A percentile compares a stretch with the other conserved stretches of the same genome.
Evolutionary conservation across 73 alveolate species (phyloP).

Genomic region (Paramecium sonneborni): DNA sequence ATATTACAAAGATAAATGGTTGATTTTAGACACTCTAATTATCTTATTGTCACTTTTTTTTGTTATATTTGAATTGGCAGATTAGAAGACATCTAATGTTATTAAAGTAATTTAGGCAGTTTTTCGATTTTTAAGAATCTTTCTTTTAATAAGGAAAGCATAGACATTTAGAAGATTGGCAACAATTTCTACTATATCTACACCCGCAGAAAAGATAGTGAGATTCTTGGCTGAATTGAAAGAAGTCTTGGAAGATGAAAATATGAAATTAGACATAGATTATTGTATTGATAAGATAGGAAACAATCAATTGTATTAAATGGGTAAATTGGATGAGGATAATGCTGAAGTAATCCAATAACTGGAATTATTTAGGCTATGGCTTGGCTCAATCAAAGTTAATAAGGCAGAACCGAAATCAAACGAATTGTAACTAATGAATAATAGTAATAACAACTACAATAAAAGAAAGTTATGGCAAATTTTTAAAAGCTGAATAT

Average conservation of each 20-base stretch:
- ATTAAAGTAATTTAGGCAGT: conserved; percentile 46
- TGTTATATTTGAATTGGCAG: conserved; percentile 35
- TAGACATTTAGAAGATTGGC: conserved; percentile 41
- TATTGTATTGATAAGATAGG: conserved; percentile 51
- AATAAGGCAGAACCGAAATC: neutral
- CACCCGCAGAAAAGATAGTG: conserved; percentile 63
- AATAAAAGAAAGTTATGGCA: neutral
- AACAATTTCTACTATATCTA: neutral
- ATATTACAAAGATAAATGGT: conserved; percentile 57
- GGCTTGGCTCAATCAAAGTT: conserved; percentile 13
- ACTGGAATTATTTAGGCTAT: neutral
- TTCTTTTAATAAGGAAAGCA: conserved; percentile 60
- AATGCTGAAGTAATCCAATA: neutral
- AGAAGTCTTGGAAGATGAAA: conserved; percentile 48
- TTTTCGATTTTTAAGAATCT: conserved; percentile 65
- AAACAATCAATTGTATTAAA: conserved; percentile 48
- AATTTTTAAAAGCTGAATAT: neutral
- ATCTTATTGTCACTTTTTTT: conserved; percentile 43
- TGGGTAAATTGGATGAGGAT: conserved; percentile 38
- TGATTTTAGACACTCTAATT: conserved; percentile 42
- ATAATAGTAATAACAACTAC: neutral
- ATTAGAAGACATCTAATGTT: conserved; percentile 14
- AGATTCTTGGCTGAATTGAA: conserved; percentile 53
- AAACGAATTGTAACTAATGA: neutral
- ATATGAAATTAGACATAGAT: conserved; percentile 58